These are phyloP conservation scores for Candida adriatica DNA, from an alignment of 805 yeast species.

Conservation along the genomic window DNA sequence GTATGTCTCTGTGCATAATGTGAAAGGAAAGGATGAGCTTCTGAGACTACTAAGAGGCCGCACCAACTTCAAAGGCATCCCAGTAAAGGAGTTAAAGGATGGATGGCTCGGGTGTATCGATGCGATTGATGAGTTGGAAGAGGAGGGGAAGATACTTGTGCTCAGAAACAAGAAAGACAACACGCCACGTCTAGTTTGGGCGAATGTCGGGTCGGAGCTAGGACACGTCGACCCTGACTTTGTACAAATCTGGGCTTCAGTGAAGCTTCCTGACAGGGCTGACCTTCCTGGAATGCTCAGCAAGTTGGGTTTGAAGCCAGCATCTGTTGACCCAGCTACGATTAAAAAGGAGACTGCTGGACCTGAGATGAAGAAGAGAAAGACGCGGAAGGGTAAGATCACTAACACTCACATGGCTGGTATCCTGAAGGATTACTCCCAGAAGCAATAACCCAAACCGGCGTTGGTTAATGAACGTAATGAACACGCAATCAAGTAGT, in stretches of 20 bases:
- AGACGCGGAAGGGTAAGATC: slow-evolving; percentile 86
- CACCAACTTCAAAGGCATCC: slow-evolving; percentile 79
- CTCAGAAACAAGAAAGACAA: slow-evolving; percentile 89
- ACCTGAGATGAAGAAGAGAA: slow-evolving; percentile 64
- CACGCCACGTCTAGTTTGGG: slow-evolving; percentile 90
- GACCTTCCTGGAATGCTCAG: slow-evolving; percentile 74
- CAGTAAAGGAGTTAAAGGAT: slow-evolving; percentile 66
- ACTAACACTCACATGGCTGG: slow-evolving; percentile 98
- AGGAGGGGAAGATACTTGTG: slow-evolving; percentile 70
- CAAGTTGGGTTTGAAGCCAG: slow-evolving; percentile 88
- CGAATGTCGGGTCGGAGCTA: slow-evolving; percentile 69
- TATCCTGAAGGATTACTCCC: slow-evolving; percentile 78
- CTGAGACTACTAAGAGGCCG: slow-evolving; percentile 68
- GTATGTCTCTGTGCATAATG: slow-evolving; percentile 84
- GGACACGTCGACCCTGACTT: slow-evolving; percentile 75
- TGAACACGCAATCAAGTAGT: too few species aligned
- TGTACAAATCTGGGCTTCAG: slow-evolving; percentile 70
- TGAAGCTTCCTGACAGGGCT: slow-evolving; percentile 74
- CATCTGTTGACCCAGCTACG: slow-evolving; percentile 97
- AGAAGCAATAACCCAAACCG: too few species aligned
- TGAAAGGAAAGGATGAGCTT: slow-evolving; percentile 73
- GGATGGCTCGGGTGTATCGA: slow-evolving; percentile 92
- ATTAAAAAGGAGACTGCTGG: slow-evolving; percentile 58
- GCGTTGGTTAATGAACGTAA: too few species aligned
- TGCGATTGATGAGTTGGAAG: slow-evolving; percentile 73